These are phyloP conservation scores for Tubosaeta sp. DNA, from an alignment of 768 basidiomycete species.

Conservation along the genomic window DNA sequence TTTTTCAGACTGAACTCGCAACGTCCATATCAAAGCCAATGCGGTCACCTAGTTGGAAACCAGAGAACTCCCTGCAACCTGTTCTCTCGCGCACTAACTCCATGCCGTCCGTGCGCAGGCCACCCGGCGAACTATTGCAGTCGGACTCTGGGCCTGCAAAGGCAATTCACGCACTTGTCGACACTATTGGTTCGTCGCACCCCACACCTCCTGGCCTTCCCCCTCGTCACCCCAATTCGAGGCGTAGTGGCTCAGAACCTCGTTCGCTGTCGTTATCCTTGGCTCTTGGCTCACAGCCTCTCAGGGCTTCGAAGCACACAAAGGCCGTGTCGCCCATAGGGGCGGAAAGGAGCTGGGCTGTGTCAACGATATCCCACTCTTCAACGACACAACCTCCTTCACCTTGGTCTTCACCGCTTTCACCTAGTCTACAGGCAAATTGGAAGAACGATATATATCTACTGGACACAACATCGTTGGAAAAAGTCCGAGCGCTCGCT, in stretches of 20 bases:
- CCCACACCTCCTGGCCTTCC: constrained; percentile 21
- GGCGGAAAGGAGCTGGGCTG: constrained; percentile 25
- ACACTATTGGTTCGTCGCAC: background rate
- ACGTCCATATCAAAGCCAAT: constrained; percentile 3
- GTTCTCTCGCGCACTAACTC: constrained; percentile 11
- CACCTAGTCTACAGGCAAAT: constrained; percentile 3
- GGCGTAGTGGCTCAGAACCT: constrained; percentile 5
- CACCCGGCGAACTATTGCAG: constrained; percentile 19
- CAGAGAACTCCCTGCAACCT: constrained; percentile 18
- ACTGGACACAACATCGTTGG: background rate
- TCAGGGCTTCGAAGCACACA: constrained; percentile 16
- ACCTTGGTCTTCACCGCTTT: constrained; percentile 9
- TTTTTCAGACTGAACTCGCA: background rate
- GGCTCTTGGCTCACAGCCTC: constrained; percentile 26
- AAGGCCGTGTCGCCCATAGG: constrained; percentile 27
- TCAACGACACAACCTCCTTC: background rate
- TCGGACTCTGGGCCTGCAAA: constrained; percentile 10
- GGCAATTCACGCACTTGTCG: constrained; percentile 1
- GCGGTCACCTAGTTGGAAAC: constrained; percentile 13
- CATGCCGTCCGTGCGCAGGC: constrained; percentile 15
- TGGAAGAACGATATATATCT: background rate
- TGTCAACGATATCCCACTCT: constrained; percentile 15
- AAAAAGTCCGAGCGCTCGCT: background rate
- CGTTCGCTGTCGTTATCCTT: constrained; percentile 20
- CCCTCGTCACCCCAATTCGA: constrained; percentile 8